phyloP scores from a whole-genome alignment of 2,329 filamentous ascomycete species.

The Penicillium brevicompactum region DNA sequence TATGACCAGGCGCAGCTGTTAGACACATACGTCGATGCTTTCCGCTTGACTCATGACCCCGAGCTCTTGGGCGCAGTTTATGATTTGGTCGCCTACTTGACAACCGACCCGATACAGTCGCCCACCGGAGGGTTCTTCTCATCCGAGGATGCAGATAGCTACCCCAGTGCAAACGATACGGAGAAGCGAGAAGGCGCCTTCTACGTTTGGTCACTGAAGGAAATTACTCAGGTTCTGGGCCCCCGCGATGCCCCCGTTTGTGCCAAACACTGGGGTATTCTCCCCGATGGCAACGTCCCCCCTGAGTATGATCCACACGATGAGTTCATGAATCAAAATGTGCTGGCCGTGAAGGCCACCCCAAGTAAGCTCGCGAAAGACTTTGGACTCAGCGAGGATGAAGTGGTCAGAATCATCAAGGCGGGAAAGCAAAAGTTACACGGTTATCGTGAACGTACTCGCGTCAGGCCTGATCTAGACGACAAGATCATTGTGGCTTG shows the following conservation, averaged over 20 bases:
- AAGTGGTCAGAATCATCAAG: slow-evolving; percentile 68
- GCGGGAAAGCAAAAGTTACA: slow-evolving; percentile 69
- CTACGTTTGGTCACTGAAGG: slow-evolving; percentile 89
- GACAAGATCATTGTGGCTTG: slow-evolving; percentile 85
- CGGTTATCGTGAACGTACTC: slow-evolving; percentile 70
- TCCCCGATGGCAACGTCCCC: slow-evolving; percentile 81
- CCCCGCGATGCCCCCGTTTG: slow-evolving; percentile 70
- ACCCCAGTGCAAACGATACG: slow-evolving; percentile 69
- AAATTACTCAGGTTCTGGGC: slow-evolving; percentile 76
- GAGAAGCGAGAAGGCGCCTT: slow-evolving; percentile 90
- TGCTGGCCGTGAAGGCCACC: slow-evolving; percentile 71
- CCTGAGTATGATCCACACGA: slow-evolving; percentile 84
- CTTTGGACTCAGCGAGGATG: slow-evolving; percentile 70
- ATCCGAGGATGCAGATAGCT: slow-evolving; percentile 87
- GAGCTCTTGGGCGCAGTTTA: slow-evolving; percentile 78
- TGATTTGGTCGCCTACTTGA: slow-evolving; percentile 86
- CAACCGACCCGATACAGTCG: slow-evolving; percentile 67
- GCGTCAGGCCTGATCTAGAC: slow-evolving; percentile 76
- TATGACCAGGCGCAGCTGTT: slow-evolving; percentile 89
- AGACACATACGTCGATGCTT: slow-evolving; percentile 82
- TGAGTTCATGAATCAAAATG: slow-evolving; percentile 93
- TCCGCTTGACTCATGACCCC: slow-evolving; percentile 66
- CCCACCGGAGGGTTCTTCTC: slow-evolving; percentile 77
- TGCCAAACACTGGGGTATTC: slow-evolving; percentile 82
- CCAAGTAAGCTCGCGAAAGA: slow-evolving; percentile 71